Evolutionary conservation across 2,329 filamentous ascomycete genomes (phyloP), one percentile per base, ranked within the genome.

Genomic region (Dactylellina sp.): DNA sequence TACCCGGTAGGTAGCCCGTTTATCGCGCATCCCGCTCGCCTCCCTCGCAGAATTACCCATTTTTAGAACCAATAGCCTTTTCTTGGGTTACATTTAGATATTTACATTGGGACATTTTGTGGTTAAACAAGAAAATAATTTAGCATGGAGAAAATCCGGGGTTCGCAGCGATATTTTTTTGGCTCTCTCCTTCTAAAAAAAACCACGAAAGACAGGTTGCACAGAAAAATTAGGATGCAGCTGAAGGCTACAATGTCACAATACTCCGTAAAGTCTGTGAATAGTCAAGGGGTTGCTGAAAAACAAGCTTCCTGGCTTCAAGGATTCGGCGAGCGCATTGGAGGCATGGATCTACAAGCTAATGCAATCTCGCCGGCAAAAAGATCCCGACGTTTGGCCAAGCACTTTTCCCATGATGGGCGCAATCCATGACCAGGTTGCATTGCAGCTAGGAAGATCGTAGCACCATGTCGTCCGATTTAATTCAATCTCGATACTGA

Each of bases 1-100:
- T 50, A 50, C 25, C 42, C 52, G 52, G 55, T 42, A 65, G 32
- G 28, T 42, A 57, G n/a, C 60, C 47, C 46, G 53, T 55, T 46
- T 39, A 49, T 63, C 46, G 47, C 28, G 44, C 28, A 50, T 60
- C 28, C 22, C 42, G 46, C 44, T 47, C 28, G 42, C 57, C 47
- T 50, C 46, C 22, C 46, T 50, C 46, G 3, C 25, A 49, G 12
- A 39, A 40, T 37, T 47, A 24, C 32, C 62, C 52, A 66, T 66
- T 66, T 66, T 57, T 57, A 66, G 52, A 66, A 35, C 6, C n/a
- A 12, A 24, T 5, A 2, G 9, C 16, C 9, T n/a, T 47, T 4
- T 32, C 28, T 32, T 32, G 28, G 28, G 28, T 32, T 32, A 9
- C 28, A 32, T 32, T 32, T 32, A 40, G 12, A 16, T 40, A 40